These are phyloP conservation scores for Fusarium buharicum DNA, from an alignment of 2,329 filamentous ascomycete species.

Conservation along the genomic window DNA sequence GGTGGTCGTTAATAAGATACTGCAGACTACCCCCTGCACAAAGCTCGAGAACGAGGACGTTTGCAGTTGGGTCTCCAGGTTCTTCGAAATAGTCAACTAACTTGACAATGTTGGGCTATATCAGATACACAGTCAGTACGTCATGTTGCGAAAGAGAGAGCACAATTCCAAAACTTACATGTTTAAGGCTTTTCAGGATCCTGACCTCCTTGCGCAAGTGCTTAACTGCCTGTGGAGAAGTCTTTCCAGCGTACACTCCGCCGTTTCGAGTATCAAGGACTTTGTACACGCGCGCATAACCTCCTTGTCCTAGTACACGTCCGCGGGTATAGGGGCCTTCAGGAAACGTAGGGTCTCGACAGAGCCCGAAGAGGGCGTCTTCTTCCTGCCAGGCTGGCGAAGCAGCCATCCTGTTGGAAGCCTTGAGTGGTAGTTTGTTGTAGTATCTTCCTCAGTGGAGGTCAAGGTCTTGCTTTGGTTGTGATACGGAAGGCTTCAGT, in stretches of 20 bases:
- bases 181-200: constrained; percentile 36
- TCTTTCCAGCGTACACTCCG: constrained; percentile 46
- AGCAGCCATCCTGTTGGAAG: constrained; percentile 9
- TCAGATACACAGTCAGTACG: background rate
- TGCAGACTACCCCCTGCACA: constrained; percentile 47
- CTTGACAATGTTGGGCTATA: constrained; percentile 45
- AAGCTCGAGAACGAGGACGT: constrained; percentile 48
- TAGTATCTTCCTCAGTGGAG: background rate
- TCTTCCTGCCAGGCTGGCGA: constrained; percentile 33
- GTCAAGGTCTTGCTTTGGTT: background rate
- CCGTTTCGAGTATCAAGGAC: constrained; percentile 41
- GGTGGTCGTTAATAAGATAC: constrained; percentile 39
- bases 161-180: constrained; percentile 37
- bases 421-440: background rate
- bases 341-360: constrained; percentile 24
- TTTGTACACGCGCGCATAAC: constrained; percentile 47
- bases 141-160: background rate
- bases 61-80: constrained; percentile 10
- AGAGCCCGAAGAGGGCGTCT: constrained; percentile 27
- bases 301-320: constrained; percentile 43
- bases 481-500: background rate
- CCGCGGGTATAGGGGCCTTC: constrained; percentile 42
- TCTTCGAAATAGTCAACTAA: constrained; percentile 46
- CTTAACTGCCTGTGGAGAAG: constrained; percentile 26
- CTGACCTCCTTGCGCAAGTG: constrained; percentile 44